Evolutionary conservation across 352 stramenopile species (phyloP).

Genomic region (Pythium phragmiticola): DNA sequence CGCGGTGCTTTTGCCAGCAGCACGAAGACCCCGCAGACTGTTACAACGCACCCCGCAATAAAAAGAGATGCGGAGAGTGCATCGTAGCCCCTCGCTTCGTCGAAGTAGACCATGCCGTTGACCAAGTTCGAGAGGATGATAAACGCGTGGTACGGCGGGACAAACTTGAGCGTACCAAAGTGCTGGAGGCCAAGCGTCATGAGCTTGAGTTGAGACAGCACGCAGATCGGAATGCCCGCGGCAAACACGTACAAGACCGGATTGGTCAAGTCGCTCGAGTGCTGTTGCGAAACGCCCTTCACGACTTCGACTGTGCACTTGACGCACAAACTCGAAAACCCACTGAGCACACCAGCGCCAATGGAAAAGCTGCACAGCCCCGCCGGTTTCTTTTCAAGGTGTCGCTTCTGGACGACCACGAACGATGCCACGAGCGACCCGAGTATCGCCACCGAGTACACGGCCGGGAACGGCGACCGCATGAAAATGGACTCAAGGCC

Average conservation of each 20-base stretch:
- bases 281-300: constrained; percentile 25
- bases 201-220: constrained; percentile 36
- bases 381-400: constrained; percentile 12
- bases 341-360: constrained; percentile 34
- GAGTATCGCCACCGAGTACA: constrained; percentile 31
- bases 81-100: constrained; percentile 34
- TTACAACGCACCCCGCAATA: constrained; percentile 29
- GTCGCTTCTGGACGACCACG: constrained; percentile 17
- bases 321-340: constrained; percentile 39
- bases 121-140: constrained; percentile 46
- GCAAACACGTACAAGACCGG: constrained; percentile 30
- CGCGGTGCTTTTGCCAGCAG: constrained; percentile 32
- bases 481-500: constrained; percentile 30
- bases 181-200: constrained; percentile 34
- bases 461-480: constrained; percentile 24
- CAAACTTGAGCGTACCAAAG: constrained; percentile 49
- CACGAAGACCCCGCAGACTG: constrained; percentile 33
- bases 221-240: constrained; percentile 27
- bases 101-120: constrained; percentile 42
- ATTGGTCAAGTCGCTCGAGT: constrained; percentile 28
- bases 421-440: constrained; percentile 17
- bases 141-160: constrained; percentile 44
- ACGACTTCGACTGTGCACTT: constrained; percentile 40
- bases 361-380: constrained; percentile 35
- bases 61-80: constrained; percentile 28